These are phyloP conservation scores for Acmispon strigosus DNA, from an alignment of 306 rosid genomes.

Conservation along the genomic window DNA sequence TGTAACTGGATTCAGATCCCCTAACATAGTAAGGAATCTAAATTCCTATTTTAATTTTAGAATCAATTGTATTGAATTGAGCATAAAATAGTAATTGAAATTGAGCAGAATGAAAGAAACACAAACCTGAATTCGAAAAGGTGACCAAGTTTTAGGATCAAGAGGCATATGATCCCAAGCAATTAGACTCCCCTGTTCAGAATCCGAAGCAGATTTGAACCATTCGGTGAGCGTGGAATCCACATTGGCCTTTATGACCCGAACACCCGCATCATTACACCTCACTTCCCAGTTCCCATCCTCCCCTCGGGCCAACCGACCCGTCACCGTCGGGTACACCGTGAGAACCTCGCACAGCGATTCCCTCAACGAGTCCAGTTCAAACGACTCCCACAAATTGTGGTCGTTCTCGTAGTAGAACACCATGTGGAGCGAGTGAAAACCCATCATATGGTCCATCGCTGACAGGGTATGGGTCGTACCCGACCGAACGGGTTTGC, in stretches of 20 bases:
- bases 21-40: too few relatives aligned
- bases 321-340: constrained; percentile 48
- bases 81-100: too few relatives aligned
- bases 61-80: too few relatives aligned
- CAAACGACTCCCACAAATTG: constrained; percentile 31
- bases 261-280: constrained; percentile 64
- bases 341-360: constrained; percentile 39
- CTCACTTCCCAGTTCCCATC: constrained; percentile 50
- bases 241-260: constrained; percentile 44
- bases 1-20: too few relatives aligned
- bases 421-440: constrained; percentile 39
- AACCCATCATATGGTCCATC: constrained; percentile 50
- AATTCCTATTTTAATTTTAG: too few relatives aligned
- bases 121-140: constrained; percentile 56
- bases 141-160: constrained; percentile 52
- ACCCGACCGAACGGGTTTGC: constrained; percentile 35
- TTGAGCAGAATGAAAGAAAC: neutral
- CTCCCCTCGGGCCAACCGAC: constrained; percentile 36
- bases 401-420: constrained; percentile 43
- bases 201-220: constrained; percentile 39
- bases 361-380: constrained; percentile 45
- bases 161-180: constrained; percentile 54
- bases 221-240: constrained; percentile 51
- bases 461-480: constrained; percentile 23
- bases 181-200: constrained; percentile 38